A percentile compares a stretch with the other conserved stretches of the same genome.
These are phyloP conservation scores for Daedalea quercina DNA, from an alignment of 768 basidiomycete species.

Conservation along the genomic window DNA sequence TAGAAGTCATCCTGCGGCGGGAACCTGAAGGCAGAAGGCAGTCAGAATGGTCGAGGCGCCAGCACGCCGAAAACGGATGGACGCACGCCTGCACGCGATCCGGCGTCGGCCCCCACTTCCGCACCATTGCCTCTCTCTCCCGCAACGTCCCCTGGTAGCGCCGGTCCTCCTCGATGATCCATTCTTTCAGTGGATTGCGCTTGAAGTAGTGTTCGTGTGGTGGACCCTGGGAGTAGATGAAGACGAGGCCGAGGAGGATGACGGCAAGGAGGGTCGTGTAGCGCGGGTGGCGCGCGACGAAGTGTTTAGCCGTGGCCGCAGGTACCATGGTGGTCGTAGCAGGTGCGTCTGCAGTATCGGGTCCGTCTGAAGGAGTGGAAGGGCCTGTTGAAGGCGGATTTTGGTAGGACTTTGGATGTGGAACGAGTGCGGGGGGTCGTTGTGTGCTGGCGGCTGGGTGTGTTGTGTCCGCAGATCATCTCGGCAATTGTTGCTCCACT, in stretches of 20 bases:
- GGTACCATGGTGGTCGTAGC: not conserved
- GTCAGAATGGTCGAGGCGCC: slow-evolving; percentile 14
- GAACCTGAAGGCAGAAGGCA: slow-evolving; percentile 7
- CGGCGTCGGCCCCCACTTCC: slow-evolving; percentile 45
- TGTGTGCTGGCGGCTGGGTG: too few species aligned
- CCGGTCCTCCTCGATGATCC: slow-evolving; percentile 27
- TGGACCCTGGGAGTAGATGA: slow-evolving; percentile 42
- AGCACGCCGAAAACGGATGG: not conserved
- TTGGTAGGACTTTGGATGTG: too few species aligned
- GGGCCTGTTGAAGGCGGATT: too few species aligned
- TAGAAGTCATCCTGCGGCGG: slow-evolving; percentile 13
- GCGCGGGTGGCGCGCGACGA: slow-evolving; percentile 40
- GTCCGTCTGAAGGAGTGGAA: too few species aligned
- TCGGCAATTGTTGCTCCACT: too few species aligned
- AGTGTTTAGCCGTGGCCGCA: not conserved
- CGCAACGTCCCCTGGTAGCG: slow-evolving; percentile 39
- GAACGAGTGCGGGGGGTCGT: too few species aligned
- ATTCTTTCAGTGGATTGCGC: not conserved
- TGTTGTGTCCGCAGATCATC: too few species aligned
- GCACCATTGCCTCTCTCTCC: slow-evolving; percentile 41
- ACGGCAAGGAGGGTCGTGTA: slow-evolving; percentile 37
- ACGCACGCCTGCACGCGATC: slow-evolving; percentile 42
- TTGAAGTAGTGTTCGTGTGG: slow-evolving; percentile 22
- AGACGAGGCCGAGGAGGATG: slow-evolving; percentile 33
- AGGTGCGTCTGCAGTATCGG: too few species aligned